phyloP scores from a whole-genome alignment of 805 yeast species.

The Yamadazyma takamatsuzukensis region DNA sequence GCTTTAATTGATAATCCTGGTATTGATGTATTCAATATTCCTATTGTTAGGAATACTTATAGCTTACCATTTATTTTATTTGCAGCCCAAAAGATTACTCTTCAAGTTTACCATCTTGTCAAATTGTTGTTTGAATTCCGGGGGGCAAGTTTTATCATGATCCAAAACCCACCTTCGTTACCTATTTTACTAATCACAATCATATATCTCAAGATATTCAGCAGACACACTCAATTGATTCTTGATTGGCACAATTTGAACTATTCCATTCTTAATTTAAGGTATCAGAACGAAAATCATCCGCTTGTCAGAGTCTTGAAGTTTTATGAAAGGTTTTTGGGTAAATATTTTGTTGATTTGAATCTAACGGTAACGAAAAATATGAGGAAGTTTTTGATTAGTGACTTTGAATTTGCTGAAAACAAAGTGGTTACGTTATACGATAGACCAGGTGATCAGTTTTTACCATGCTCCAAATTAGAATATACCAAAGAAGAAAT shows the following conservation, averaged over 20 bases:
- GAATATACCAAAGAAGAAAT: constrained; percentile 32
- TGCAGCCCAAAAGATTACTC: constrained; percentile 54
- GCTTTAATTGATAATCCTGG: constrained; percentile 49
- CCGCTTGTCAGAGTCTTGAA: constrained; percentile 60
- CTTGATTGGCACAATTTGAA: constrained; percentile 98
- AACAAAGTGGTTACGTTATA: constrained; percentile 60
- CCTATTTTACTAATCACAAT: constrained; percentile 72
- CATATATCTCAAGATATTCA: constrained; percentile 44
- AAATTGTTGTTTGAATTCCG: constrained; percentile 48
- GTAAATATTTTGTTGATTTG: constrained; percentile 60
- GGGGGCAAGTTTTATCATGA: constrained; percentile 64
- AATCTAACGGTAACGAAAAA: constrained; percentile 78
- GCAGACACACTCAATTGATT: constrained; percentile 58
- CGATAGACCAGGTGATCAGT: constrained; percentile 79
- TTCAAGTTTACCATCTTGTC: constrained; percentile 50
- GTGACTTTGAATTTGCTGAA: constrained; percentile 49
- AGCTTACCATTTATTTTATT: constrained; percentile 54
- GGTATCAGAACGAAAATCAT: constrained; percentile 50
- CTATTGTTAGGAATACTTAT: constrained; percentile 33
- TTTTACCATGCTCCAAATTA: constrained; percentile 43
- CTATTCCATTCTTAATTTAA: constrained; percentile 72
- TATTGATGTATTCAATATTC: constrained; percentile 49
- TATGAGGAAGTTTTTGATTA: constrained; percentile 59
- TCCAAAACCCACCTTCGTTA: constrained; percentile 91
- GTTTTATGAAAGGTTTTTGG: constrained; percentile 60